These are phyloP conservation scores for Angomonas desouzai DNA, from an alignment of 208 protist species.

Conservation along the genomic window DNA sequence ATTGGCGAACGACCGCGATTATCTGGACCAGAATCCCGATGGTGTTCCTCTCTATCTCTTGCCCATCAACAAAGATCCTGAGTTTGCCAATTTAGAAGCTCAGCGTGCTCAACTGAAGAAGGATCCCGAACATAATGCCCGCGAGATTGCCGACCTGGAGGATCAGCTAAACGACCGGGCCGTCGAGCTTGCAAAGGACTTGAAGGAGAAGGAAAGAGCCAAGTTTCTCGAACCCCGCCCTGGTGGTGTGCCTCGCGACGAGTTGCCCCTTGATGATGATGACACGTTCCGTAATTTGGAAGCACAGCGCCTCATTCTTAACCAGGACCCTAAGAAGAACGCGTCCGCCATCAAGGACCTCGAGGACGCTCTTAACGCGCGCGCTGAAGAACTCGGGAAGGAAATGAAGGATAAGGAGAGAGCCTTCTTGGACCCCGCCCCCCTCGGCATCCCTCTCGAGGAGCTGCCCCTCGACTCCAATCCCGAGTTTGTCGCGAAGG, in stretches of 20 bases:
- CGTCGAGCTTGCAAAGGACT: constrained; percentile 27
- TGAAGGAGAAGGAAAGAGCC: constrained; percentile 25
- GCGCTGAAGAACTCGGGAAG: constrained; percentile 50
- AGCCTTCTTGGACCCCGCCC: constrained; percentile 55
- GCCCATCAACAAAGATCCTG: constrained; percentile 55
- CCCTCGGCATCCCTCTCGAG: constrained; percentile 56
- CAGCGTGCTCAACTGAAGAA: constrained; percentile 62
- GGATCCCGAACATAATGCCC: constrained; percentile 24
- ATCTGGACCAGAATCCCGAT: constrained; percentile 31
- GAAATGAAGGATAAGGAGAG: constrained; percentile 23
- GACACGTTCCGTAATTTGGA: constrained; percentile 37
- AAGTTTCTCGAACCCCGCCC: constrained; percentile 34
- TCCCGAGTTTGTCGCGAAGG: constrained; percentile 40
- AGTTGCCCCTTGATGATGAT: constrained; percentile 52
- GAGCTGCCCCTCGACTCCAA: constrained; percentile 64
- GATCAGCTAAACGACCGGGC: constrained; percentile 32
- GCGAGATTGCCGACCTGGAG: constrained; percentile 29
- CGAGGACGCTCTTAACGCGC: constrained; percentile 66
- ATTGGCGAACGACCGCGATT: constrained; percentile 23
- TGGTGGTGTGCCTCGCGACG: constrained; percentile 34
- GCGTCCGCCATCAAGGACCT: constrained; percentile 4
- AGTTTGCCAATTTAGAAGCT: constrained; percentile 50
- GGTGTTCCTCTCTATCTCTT: constrained; percentile 56
- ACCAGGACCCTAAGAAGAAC: constrained; percentile 21
- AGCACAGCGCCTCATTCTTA: constrained; percentile 22